Evolutionary conservation across 768 basidiomycete species (phyloP).

Genomic region (Russula virescens): DNA sequence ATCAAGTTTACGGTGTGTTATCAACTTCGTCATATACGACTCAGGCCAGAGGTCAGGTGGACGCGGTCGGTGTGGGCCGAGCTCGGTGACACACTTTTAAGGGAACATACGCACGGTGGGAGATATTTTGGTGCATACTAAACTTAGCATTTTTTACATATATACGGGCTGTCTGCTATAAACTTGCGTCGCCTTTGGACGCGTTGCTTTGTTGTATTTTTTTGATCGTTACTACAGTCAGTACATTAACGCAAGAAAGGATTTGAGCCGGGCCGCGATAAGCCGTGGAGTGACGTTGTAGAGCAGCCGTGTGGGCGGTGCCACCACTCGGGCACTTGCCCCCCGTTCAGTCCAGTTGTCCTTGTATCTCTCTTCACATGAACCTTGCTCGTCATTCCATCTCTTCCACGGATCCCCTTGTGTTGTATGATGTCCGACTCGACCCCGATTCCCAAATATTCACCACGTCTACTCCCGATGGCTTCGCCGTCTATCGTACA

Average conservation of each 20-base stretch:
- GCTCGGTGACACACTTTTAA: conserved; percentile 9
- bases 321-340: conserved; percentile 13
- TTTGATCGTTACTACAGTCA: not conserved
- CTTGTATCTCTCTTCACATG: conserved; percentile 43
- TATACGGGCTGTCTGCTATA: not conserved
- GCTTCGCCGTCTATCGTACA: conserved; percentile 77
- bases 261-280: conserved; percentile 11
- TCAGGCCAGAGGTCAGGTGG: conserved; percentile 24
- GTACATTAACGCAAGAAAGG: not conserved
- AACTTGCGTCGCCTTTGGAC: conserved; percentile 8
- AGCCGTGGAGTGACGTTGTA: conserved; percentile 1
- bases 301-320: not conserved
- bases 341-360: conserved; percentile 5
- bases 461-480: conserved; percentile 70
- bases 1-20: conserved; percentile 14
- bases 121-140: conserved; percentile 3
- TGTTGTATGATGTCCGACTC: conserved; percentile 72
- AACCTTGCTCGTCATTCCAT: conserved; percentile 84
- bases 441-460: conserved; percentile 79
- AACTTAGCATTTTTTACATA: conserved; percentile 3
- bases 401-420: conserved; percentile 65
- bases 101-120: conserved; percentile 6
- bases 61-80: conserved; percentile 22
- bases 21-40: conserved; percentile 15
- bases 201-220: not conserved